Base-by-base conservation (phyloP, 768 basidiomycete genomes). In the Sporobolomyces phaffii region DNA sequence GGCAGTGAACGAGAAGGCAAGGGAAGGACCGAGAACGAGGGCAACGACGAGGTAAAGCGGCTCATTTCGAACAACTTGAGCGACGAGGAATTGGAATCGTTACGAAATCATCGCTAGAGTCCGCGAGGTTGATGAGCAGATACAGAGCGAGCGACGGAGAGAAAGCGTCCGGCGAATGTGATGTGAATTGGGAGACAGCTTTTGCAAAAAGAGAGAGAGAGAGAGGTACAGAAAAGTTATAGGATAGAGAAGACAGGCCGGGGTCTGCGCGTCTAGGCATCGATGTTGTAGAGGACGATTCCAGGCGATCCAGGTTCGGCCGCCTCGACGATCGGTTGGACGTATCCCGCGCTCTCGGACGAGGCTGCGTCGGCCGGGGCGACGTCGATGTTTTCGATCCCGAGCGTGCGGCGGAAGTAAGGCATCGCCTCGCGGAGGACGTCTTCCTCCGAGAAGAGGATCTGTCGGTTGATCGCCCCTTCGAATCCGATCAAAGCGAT, bases 271-370 rank as follows among this genome's bases (percentile, higher is more conserved):
- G 38, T 31, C 43, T 47, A 62, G 15, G 53, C 56, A 7, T 58
- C 26, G 9, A 57, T 34, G 57, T 94, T 96, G 76, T 85, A 84
- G 78, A 91, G 94, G 75, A 91, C 87, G 74, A 92, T 88, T 6
- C 86, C 87, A 50, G 92, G 92, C 40, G 80, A 82, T 14, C 89
- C 91, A 38, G 93, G 93, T 79, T 93, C 91, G 15, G 90, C 88
- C n/a, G 80, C 80, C 63, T 91, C 91, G 48, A 92, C 85, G 72
- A 90, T 86, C 63, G 76, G 80, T 74, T 82, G 82, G 20, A 83
- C 84, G 77, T 84, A 90, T 0, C 87, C 87, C 3, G 79, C 78
- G 61, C 79, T 73, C 82, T 75, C 3, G 86, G 88, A n/a, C n/a
- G n/a, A 51, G 41, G 88, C 86, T 22, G 88, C 85, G 1, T 86